phyloP scores from a whole-genome alignment of 2,329 filamentous ascomycete genomes.

The Colletotrichum sp. region DNA sequence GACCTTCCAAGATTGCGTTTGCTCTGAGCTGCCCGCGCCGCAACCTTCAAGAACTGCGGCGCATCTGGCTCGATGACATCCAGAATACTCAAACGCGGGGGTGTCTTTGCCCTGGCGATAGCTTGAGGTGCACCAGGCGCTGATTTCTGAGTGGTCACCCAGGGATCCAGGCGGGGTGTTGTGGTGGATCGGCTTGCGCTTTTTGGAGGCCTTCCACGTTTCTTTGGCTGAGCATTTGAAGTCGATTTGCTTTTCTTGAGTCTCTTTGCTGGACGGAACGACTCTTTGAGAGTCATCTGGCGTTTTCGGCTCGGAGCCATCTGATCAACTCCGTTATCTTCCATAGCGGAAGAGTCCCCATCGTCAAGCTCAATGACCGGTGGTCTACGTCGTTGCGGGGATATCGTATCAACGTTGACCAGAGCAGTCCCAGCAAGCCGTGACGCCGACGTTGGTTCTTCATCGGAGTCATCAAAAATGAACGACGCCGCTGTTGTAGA shows the following conservation, averaged over 20 bases:
- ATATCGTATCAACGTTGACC: not conserved
- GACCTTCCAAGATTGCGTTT: conserved; percentile 56
- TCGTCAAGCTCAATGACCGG: conserved; percentile 32
- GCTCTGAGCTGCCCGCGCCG: conserved; percentile 60
- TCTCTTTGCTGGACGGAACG: conserved; percentile 28
- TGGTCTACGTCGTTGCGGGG: not conserved
- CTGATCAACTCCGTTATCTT: conserved; percentile 57
- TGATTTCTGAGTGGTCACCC: not conserved
- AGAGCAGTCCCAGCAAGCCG: not conserved
- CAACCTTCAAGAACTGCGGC: conserved; percentile 65
- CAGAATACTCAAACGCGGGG: conserved; percentile 63
- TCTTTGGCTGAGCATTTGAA: conserved; percentile 24
- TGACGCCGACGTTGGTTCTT: conserved; percentile 29
- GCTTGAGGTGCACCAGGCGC: not conserved
- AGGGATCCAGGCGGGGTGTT: not conserved
- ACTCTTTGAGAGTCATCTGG: conserved; percentile 32
- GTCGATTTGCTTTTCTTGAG: conserved; percentile 26
- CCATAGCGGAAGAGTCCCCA: conserved; percentile 44
- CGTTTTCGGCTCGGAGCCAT: conserved; percentile 54
- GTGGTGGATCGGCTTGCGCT: not conserved
- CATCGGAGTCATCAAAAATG: conserved; percentile 53
- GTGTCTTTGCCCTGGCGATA: conserved; percentile 26
- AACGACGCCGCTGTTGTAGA: not conserved
- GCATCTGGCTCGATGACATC: conserved; percentile 60
- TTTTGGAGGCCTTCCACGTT: conserved; percentile 23